Evolutionary conservation across 129 eudicot genomes (phyloP).

Genomic region (Flaveria trinervia): DNA sequence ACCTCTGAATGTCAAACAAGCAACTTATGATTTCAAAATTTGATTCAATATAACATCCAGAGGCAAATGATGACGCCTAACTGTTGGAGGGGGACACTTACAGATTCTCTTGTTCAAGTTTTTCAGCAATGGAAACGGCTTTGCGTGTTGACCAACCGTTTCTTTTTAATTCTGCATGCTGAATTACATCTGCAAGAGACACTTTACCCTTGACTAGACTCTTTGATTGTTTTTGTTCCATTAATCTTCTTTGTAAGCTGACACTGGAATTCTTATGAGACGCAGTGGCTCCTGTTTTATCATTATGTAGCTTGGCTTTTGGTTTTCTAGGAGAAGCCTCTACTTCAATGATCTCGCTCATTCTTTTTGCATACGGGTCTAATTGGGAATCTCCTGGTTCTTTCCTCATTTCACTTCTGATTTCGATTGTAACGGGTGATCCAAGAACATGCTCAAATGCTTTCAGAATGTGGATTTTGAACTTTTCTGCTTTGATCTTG

Average conservation of each 20-base stretch:
- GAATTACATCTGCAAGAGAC: conserved; percentile 86
- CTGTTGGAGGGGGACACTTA: conserved; percentile 37
- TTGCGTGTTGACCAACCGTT: conserved; percentile 83
- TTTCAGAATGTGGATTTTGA: conserved; percentile 61
- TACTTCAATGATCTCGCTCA: conserved; percentile 69
- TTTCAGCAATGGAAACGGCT: conserved; percentile 88
- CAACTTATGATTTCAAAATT: not conserved
- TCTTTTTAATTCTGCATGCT: conserved; percentile 71
- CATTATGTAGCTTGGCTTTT: conserved; percentile 33
- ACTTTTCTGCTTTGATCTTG: conserved; percentile 80
- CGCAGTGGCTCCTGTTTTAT: conserved; percentile 31
- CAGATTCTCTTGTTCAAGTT: conserved; percentile 98
- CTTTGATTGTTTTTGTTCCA: conserved; percentile 50
- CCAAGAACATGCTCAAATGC: conserved; percentile 89
- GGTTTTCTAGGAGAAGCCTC: conserved; percentile 37
- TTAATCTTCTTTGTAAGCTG: conserved; percentile 39
- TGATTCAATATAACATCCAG: not conserved
- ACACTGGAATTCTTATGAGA: conserved; percentile 38
- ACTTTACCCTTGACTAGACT: conserved; percentile 84
- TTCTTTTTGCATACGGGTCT: conserved; percentile 36
- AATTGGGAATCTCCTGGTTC: conserved; percentile 36
- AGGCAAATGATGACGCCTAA: not conserved
- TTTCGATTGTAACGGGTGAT: conserved; percentile 82
- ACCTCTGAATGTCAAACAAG: not conserved
- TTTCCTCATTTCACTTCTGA: conserved; percentile 55